These are phyloP conservation scores for Pseudonitzschia pungens DNA, from an alignment of 108 stramenopile species.

Conservation along the genomic window DNA sequence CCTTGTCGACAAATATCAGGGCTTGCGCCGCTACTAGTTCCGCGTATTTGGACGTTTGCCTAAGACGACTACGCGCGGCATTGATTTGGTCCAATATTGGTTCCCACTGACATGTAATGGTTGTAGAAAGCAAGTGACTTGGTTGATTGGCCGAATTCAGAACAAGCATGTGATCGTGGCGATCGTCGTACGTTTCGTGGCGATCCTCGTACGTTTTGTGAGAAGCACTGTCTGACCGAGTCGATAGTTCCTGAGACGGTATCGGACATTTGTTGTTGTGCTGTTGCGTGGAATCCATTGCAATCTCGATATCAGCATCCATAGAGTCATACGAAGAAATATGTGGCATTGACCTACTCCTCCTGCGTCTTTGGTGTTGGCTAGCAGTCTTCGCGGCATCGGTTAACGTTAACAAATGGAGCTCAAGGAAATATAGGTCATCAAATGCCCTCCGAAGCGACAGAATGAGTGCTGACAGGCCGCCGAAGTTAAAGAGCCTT, in stretches of 20 bases:
- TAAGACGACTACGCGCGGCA: conserved; percentile 37
- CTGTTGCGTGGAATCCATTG: neutral
- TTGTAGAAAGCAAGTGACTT: neutral
- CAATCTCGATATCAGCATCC: neutral
- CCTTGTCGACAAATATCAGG: conserved; percentile 26
- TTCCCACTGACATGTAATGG: conserved; percentile 24
- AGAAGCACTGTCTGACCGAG: neutral
- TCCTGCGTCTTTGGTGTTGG: conserved; percentile 3
- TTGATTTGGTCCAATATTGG: conserved; percentile 42
- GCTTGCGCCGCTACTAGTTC: conserved; percentile 43
- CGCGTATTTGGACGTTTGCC: conserved; percentile 36
- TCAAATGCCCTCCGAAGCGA: conserved; percentile 36
- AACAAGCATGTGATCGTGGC: neutral
- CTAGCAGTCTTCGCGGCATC: conserved; percentile 2
- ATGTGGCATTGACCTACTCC: neutral
- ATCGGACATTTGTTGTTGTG: neutral
- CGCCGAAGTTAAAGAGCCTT: conserved; percentile 39
- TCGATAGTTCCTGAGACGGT: neutral
- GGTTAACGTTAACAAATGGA: conserved; percentile 13
- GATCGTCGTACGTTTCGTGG: too few relatives aligned
- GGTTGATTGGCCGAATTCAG: conserved; percentile 1
- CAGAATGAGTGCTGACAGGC: conserved; percentile 36
- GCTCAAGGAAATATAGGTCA: conserved; percentile 35
- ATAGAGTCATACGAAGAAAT: neutral
- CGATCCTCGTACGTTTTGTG: too few relatives aligned